Evolutionary conservation across 2,329 filamentous ascomycete species (phyloP).

Genomic region (Exutisphaerella laricina): DNA sequence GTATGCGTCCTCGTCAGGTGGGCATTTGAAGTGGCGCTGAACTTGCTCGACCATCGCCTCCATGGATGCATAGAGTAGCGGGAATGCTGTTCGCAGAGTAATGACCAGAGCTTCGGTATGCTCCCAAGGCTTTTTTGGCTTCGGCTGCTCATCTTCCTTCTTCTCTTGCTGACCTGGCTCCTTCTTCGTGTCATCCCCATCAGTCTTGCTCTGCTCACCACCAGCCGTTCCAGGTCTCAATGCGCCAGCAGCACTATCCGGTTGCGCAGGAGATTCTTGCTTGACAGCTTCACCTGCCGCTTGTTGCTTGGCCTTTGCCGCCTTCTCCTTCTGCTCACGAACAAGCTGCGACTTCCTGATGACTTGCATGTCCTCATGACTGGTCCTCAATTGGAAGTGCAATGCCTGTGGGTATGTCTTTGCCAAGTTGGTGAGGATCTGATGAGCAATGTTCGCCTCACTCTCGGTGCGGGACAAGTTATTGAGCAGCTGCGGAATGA

Average conservation of each 20-base stretch:
- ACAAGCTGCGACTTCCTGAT: conserved; percentile 76
- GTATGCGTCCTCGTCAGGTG: conserved; percentile 96
- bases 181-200: conserved; percentile 29
- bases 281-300: conserved; percentile 38
- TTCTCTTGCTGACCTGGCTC: conserved; percentile 43
- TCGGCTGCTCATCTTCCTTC: conserved; percentile 38
- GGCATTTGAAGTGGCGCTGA: conserved; percentile 98
- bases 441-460: conserved; percentile 79
- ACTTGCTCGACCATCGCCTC: conserved; percentile 99
- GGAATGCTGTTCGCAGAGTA: conserved; percentile 93
- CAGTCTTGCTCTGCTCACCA: conserved; percentile 32
- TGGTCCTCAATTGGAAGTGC: conserved; percentile 92
- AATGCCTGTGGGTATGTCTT: conserved; percentile 91
- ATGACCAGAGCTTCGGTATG: conserved; percentile 94
- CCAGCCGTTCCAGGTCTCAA: conserved; percentile 38
- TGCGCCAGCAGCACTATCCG: conserved; percentile 35
- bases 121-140: conserved; percentile 82
- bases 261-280: conserved; percentile 31
- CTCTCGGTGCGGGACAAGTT: conserved; percentile 71
- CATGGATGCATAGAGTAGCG: conserved; percentile 87
- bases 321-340: conserved; percentile 52
- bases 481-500: conserved; percentile 91
- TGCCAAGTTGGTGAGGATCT: conserved; percentile 85
- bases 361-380: conserved; percentile 83
- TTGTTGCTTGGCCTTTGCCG: conserved; percentile 54